Conservation (phyloP, 2,329 filamentous ascomycete genomes). For the Xylariaceae sp. region DNA sequence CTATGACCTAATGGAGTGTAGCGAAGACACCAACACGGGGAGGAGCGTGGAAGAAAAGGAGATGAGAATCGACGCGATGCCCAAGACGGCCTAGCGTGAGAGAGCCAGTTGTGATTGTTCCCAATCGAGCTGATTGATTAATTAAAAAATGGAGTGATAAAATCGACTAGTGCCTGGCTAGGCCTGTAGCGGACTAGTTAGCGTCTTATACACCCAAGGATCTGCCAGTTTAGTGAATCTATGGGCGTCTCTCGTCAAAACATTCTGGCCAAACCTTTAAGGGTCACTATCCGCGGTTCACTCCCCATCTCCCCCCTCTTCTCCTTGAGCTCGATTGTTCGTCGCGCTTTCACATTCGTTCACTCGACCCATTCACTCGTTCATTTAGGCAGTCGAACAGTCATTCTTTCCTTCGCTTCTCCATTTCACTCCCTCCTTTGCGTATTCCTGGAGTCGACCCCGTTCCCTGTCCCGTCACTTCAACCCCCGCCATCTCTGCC, state of each 20-base stretch:
- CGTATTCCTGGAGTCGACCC: conserved; percentile 4
- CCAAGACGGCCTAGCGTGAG: neutral
- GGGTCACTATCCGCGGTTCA: conserved; percentile 8
- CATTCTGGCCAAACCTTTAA: conserved; percentile 7
- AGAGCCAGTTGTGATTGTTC: neutral
- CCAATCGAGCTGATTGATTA: neutral
- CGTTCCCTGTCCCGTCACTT: conserved; percentile 1
- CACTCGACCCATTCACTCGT: neutral
- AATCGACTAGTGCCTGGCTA: neutral
- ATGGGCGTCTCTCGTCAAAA: neutral
- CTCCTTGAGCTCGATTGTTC: conserved; percentile 3
- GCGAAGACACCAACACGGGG: neutral
- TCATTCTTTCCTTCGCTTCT: neutral
- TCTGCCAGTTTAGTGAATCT: neutral
- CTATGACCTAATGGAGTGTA: neutral
- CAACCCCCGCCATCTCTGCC: conserved; percentile 15
- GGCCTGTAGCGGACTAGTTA: neutral
- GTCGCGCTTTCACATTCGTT: conserved; percentile 10
- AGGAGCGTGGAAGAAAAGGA: neutral
- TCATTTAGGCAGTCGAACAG: neutral
- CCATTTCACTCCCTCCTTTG: neutral
- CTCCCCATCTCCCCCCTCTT: neutral
- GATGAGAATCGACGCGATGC: neutral
- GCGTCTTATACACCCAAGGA: neutral
- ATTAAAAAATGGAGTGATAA: neutral